Base-by-base conservation (phyloP, 2,329 filamentous ascomycete genomes). In the Pseudopithomyces maydicus region DNA sequence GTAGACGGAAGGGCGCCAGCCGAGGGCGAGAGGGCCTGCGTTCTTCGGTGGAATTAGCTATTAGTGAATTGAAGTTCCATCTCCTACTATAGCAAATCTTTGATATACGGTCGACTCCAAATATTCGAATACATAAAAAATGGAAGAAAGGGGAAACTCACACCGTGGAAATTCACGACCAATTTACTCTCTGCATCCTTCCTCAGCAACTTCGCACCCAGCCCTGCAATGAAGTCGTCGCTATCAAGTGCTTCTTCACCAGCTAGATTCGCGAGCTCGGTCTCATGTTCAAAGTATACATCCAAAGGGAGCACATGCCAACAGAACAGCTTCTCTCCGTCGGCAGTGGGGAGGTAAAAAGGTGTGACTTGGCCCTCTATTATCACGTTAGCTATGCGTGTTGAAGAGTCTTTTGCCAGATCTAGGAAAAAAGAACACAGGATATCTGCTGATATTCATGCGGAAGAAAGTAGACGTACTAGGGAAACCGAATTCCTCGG, bases 271-370 rank as follows among this genome's bases (percentile, higher is more conserved):
- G 64, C 65, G 12, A 96, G 78, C 14, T 79, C 78, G 20, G 81
- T 77, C 68, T 96, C 90, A 66, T 96, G 84, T 63, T 89, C 82
- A 6, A 86, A 80, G 73, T 96, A 96, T 0, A 91, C 79, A 50
- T 89, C 86, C 6, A 96, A 77, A 0, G 94, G 94, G 47, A 97
- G 79, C 53, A 98, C 84, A 70, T 97, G 94, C 94, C 94, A 98
- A 23, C 90, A 90, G 71, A 95, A 96, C 17, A 98, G 79, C 2
- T 81, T 86, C 74, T 93, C 88, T 38, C 87, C 86, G 73, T 97
- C 93, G 1, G 86, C 80, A 0, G 92, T 95, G 3, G 78, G 79
- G 36, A 98, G 77, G 46, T 85, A 87, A 74, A 98, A 97, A 0
- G 94, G 90, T 6, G 91, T 92, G 2, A 96, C 90, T 78, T 98